Conservation (phyloP, 1,139 yeast genomes). For the Yarrowia galli region DNA sequence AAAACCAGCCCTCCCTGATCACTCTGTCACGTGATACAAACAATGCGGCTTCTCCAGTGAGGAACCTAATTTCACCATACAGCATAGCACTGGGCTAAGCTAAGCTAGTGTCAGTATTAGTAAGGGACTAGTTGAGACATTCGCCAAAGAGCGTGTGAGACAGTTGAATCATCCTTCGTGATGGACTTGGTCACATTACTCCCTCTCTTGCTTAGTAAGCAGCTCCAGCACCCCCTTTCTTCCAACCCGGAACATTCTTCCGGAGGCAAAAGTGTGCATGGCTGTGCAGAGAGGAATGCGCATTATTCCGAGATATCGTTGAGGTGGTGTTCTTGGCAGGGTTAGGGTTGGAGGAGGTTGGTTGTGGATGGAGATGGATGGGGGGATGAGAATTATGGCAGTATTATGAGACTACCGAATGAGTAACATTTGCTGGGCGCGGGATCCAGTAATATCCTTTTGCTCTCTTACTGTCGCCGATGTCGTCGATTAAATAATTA, state of each 20-base stretch:
- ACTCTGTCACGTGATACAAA: neutral
- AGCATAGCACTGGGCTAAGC: no score
- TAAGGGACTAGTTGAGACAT: neutral
- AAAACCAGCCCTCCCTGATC: neutral
- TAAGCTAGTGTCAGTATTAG: neutral
- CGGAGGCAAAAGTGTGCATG: neutral
- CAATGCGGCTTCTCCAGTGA: neutral
- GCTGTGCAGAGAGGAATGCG: slow-evolving; percentile 25
- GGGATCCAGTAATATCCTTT: no score
- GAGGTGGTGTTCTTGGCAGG: neutral
- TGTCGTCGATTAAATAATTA: no score
- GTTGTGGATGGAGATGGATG: neutral
- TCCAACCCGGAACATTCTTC: neutral
- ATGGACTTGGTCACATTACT: no score
- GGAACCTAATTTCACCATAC: neutral
- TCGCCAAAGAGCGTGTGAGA: neutral
- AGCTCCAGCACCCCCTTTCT: no score
- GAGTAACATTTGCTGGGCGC: no score
- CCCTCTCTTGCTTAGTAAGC: neutral
- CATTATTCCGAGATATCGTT: slow-evolving; percentile 15
- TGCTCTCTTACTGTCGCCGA: no score
- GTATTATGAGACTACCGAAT: no score
- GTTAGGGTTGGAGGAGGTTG: neutral
- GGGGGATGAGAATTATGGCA: neutral
- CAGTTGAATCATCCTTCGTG: neutral